These are phyloP conservation scores for Solanum piurae DNA, from an alignment of 257 asterid genomes.

Conservation along the genomic window DNA sequence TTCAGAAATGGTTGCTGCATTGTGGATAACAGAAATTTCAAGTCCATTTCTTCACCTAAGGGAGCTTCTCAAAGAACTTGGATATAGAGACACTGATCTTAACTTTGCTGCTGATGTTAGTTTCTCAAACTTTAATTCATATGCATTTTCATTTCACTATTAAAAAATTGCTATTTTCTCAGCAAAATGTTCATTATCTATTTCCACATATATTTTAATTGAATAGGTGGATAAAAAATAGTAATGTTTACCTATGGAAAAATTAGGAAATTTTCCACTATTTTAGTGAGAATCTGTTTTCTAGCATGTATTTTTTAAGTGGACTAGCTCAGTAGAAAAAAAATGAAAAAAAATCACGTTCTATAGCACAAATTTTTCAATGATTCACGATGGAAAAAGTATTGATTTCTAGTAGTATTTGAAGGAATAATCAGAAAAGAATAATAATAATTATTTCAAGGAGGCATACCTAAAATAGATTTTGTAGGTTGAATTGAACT, in stretches of 20 bases:
- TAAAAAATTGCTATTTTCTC: not conserved
- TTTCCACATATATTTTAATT: too few relatives aligned
- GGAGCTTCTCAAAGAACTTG: slow-evolving; percentile 83
- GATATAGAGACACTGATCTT: slow-evolving; percentile 54
- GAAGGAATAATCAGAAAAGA: not conserved
- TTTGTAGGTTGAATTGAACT: too few relatives aligned
- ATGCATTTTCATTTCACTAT: not conserved
- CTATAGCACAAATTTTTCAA: fast-evolving
- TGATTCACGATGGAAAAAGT: too few relatives aligned
- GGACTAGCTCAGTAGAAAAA: fast-evolving
- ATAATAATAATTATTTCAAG: fast-evolving
- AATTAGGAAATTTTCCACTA: not conserved
- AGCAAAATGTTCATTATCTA: too few relatives aligned
- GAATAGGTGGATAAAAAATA: fast-evolving
- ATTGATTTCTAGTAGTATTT: fast-evolving
- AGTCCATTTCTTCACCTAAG: slow-evolving; percentile 83
- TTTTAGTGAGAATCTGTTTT: too few relatives aligned
- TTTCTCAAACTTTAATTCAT: slow-evolving; percentile 11
- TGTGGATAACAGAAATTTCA: slow-evolving; percentile 83
- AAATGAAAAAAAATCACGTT: too few relatives aligned
- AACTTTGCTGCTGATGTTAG: slow-evolving; percentile 87
- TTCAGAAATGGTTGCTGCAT: slow-evolving; percentile 74
- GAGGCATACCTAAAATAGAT: too few relatives aligned
- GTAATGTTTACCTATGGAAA: fast-evolving
- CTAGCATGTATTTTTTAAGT: fast-evolving